phyloP scores from a whole-genome alignment of 208 protist species.

The Crithidia expoeki region DNA sequence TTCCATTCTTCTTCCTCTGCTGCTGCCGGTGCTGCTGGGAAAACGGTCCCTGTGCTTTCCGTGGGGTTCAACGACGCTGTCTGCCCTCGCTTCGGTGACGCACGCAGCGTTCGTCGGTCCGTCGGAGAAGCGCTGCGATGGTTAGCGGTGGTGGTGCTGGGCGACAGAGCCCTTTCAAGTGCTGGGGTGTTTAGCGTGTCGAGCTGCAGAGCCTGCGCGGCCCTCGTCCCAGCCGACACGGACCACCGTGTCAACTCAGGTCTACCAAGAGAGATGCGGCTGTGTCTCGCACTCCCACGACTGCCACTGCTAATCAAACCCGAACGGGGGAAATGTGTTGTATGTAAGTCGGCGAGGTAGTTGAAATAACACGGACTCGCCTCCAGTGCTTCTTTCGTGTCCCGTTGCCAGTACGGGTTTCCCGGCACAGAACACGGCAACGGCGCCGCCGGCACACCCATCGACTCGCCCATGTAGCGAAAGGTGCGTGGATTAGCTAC shows the following conservation, averaged over 20 bases:
- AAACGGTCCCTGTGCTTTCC: background rate
- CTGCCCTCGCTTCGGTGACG: constrained; percentile 4
- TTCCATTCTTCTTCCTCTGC: background rate
- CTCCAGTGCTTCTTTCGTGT: background rate
- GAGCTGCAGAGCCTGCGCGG: background rate
- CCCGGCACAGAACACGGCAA: constrained; percentile 21
- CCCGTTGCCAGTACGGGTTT: constrained; percentile 28
- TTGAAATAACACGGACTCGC: constrained; percentile 32
- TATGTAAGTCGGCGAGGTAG: constrained; percentile 38
- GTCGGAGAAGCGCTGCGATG: background rate
- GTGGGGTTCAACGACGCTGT: background rate
- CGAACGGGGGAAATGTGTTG: constrained; percentile 11
- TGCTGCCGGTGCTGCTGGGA: background rate
- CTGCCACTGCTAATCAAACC: background rate
- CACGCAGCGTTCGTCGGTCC: background rate
- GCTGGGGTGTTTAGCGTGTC: background rate
- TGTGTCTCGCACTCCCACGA: background rate
- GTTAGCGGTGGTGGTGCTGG: background rate
- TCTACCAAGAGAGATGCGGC: background rate
- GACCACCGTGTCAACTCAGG: background rate
- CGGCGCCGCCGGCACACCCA: constrained; percentile 19
- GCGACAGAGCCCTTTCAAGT: background rate
- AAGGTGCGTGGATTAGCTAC: constrained; percentile 45
- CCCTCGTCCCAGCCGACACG: background rate
- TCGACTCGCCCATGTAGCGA: constrained; percentile 56